phyloP scores from a whole-genome alignment of 306 rosid genomes.

The Vicia villosa region DNA sequence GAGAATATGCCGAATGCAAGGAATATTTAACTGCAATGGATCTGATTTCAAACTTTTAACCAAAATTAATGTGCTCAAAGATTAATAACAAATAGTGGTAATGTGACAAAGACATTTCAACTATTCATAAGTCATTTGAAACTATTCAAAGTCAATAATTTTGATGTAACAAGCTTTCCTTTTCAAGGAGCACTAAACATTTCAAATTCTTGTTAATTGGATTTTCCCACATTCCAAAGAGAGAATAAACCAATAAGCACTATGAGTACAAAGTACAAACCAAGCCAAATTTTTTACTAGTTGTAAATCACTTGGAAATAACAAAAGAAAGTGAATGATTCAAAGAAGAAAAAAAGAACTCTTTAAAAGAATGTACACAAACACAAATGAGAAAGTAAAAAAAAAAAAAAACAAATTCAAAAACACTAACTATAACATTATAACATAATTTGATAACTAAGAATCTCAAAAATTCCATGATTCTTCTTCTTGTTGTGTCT shows the following conservation, averaged over 20 bases:
- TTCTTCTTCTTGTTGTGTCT: conserved; percentile 37
- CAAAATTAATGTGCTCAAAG: too few species aligned
- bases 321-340: conserved; percentile 28
- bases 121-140: conserved; percentile 20
- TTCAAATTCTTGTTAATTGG: not conserved
- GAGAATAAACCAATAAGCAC: conserved; percentile 2
- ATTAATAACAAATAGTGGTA: too few species aligned
- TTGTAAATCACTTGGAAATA: conserved; percentile 36
- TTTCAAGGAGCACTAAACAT: conserved; percentile 4
- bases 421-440: conserved; percentile 15
- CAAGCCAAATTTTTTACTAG: conserved; percentile 41
- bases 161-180: not conserved
- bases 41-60: too few species aligned
- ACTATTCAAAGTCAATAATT: conserved; percentile 7
- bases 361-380: conserved; percentile 66
- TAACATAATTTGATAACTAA: conserved; percentile 17
- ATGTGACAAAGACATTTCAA: conserved; percentile 30
- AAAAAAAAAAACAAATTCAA: conserved; percentile 34
- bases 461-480: conserved; percentile 47
- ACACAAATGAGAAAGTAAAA: conserved; percentile 15
- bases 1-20: too few species aligned
- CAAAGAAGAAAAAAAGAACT: conserved; percentile 20
- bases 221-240: conserved; percentile 12
- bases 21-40: too few species aligned
- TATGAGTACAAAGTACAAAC: conserved; percentile 2